A percentile compares a stretch with the other conserved stretches of the same genome.
These are phyloP conservation scores for Hypoxylon subgilvum DNA, from an alignment of 495 filamentous ascomycete genomes.

Conservation along the genomic window DNA sequence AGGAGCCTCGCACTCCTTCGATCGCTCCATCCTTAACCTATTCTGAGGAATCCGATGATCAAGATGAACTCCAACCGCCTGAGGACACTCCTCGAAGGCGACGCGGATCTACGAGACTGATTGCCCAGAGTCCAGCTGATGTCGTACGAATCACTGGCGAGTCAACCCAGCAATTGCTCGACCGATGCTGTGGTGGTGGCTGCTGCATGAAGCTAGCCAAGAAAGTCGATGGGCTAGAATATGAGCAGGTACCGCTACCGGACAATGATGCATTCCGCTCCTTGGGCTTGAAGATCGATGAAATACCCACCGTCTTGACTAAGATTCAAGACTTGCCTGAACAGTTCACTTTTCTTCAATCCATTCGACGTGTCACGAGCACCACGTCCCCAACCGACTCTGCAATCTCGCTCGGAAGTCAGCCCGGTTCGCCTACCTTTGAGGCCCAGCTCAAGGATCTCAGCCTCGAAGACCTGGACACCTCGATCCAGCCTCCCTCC, in stretches of 20 bases:
- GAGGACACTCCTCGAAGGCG: slow-evolving; percentile 54
- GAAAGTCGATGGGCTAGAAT: slow-evolving; percentile 58
- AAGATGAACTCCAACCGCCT: slow-evolving; percentile 42
- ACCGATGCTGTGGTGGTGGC: slow-evolving; percentile 90
- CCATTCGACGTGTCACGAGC: slow-evolving; percentile 46
- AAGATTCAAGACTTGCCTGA: slow-evolving; percentile 72
- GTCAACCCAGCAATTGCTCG: slow-evolving; percentile 63
- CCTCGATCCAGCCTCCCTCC: slow-evolving; percentile 71
- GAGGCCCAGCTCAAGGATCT: slow-evolving; percentile 40
- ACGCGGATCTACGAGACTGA: slow-evolving; percentile 80
- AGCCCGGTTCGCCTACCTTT: slow-evolving; percentile 4
- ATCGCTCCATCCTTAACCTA: slow-evolving; percentile 58
- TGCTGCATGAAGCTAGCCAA: slow-evolving; percentile 77
- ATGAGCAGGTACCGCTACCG: slow-evolving; percentile 68
- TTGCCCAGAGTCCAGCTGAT: slow-evolving; percentile 76
- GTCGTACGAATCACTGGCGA: slow-evolving; percentile 72
- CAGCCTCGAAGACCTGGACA: slow-evolving; percentile 50
- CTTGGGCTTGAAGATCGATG: slow-evolving; percentile 75
- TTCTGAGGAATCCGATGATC: slow-evolving; percentile 55
- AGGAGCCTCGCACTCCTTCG: slow-evolving; percentile 44
- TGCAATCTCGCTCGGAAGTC: slow-evolving; percentile 38
- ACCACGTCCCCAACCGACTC: slow-evolving; percentile 50
- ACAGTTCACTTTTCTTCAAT: slow-evolving; percentile 71
- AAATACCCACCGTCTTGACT: slow-evolving; percentile 74
- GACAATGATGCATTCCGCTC: slow-evolving; percentile 84